phyloP scores from a whole-genome alignment of 345 rosid species.

The Balakata baccata region DNA sequence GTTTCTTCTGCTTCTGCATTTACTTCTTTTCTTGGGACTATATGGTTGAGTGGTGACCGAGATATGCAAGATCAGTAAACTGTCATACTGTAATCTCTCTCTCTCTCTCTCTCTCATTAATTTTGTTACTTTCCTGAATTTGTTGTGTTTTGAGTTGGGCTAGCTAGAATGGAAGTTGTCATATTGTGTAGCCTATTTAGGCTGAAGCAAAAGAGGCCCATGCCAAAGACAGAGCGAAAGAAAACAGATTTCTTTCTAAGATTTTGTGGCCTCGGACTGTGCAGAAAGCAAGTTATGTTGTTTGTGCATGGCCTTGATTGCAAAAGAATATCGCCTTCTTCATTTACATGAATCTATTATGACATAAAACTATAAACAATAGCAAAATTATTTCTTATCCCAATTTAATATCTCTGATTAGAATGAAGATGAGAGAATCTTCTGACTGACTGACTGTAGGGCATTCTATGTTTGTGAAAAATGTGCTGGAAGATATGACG shows the following conservation, averaged over 20 bases:
- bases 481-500: neutral
- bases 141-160: constrained; percentile 21
- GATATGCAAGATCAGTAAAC: constrained; percentile 21
- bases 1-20: constrained; percentile 11
- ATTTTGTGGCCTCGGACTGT: constrained; percentile 23
- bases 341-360: neutral
- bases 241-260: constrained; percentile 13
- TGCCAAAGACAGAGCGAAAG: constrained; percentile 12
- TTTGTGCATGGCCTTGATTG: neutral
- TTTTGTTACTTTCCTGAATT: constrained; percentile 25
- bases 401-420: neutral
- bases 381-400: neutral
- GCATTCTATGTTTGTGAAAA: neutral
- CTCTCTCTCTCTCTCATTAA: constrained; percentile 14
- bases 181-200: constrained; percentile 17
- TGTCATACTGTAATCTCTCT: neutral
- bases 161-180: constrained; percentile 26
- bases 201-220: constrained; percentile 8
- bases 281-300: constrained; percentile 19
- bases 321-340: neutral
- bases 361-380: no score
- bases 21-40: constrained; percentile 2
- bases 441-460: neutral
- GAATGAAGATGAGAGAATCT: neutral
- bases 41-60: constrained; percentile 25